Conservation (phyloP, 306 rosid species). For the Cucumis hystrix region DNA sequence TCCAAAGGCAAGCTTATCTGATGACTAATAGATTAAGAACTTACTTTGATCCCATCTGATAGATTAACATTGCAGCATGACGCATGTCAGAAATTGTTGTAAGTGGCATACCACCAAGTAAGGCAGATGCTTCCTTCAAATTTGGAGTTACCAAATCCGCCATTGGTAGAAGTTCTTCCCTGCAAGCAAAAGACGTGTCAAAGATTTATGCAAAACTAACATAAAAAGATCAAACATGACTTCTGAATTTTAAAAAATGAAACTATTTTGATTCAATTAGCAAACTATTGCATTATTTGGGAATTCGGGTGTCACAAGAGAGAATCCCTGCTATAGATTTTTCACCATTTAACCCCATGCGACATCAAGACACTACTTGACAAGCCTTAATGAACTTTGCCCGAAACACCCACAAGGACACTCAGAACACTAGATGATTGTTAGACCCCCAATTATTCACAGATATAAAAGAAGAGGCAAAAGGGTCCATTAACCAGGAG, state of each 20-base stretch:
- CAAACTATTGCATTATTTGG: background rate
- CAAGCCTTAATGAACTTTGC: too few relatives aligned
- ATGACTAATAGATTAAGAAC: background rate
- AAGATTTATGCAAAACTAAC: background rate
- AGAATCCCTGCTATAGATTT: too few relatives aligned
- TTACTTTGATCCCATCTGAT: slow-evolving; percentile 77
- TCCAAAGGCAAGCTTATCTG: background rate
- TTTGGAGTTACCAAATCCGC: slow-evolving; percentile 86
- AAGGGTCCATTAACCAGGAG: too few relatives aligned
- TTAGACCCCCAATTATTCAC: too few relatives aligned
- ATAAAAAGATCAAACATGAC: background rate
- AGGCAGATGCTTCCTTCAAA: slow-evolving; percentile 73
- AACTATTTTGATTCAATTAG: background rate
- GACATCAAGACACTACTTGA: too few relatives aligned
- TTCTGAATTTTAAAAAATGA: background rate
- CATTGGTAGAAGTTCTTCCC: slow-evolving; percentile 80
- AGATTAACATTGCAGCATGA: slow-evolving; percentile 63
- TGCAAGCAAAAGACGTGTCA: slow-evolving; percentile 27
- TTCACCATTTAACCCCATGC: too few relatives aligned
- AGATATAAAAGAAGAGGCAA: too few relatives aligned
- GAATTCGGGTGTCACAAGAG: too few relatives aligned
- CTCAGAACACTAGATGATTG: too few relatives aligned
- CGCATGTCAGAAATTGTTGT: slow-evolving; percentile 76
- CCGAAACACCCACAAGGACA: too few relatives aligned
- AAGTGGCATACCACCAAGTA: slow-evolving; percentile 56